These are phyloP conservation scores for Gigaspora rosea DNA, from an alignment of 192 early-diverging fungal species.

Conservation along the genomic window DNA sequence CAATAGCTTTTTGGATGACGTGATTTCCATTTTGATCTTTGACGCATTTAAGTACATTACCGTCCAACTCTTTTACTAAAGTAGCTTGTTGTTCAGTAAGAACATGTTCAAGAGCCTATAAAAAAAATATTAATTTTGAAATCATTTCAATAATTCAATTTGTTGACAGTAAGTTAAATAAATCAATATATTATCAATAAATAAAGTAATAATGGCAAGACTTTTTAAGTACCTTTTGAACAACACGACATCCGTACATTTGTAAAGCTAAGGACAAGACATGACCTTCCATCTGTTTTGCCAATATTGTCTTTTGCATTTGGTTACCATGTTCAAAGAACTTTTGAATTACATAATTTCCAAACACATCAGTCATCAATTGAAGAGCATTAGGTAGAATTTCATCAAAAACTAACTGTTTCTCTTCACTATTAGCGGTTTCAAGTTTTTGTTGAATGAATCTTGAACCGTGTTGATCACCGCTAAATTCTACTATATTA, in stretches of 20 bases:
- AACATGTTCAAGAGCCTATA: slow-evolving; percentile 86
- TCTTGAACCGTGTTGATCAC: slow-evolving; percentile 97
- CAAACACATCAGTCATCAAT: slow-evolving; percentile 99
- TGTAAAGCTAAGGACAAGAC: slow-evolving; percentile 91
- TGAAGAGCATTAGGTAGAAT: slow-evolving; percentile 88
- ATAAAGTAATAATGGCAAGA: too few relatives aligned
- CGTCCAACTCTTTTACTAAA: slow-evolving; percentile 91
- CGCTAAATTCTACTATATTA: slow-evolving; percentile 96
- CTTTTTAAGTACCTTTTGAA: slow-evolving; percentile 76
- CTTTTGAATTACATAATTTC: slow-evolving; percentile 99
- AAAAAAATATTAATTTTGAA: slow-evolving; percentile 6
- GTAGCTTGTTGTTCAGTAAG: slow-evolving; percentile 86
- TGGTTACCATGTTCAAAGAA: slow-evolving; percentile 99
- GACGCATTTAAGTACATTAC: slow-evolving; percentile 96
- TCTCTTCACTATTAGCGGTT: slow-evolving; percentile 88
- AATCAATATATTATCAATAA: too few relatives aligned
- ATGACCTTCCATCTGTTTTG: slow-evolving; percentile 95
- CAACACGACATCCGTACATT: slow-evolving; percentile 99
- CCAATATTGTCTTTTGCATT: slow-evolving; percentile 89
- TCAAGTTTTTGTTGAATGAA: slow-evolving; percentile 99
- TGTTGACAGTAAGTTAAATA: neutral
- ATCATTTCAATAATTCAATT: neutral
- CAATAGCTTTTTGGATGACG: slow-evolving; percentile 99
- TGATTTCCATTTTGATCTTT: slow-evolving; percentile 99
- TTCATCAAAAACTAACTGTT: slow-evolving; percentile 96